These are phyloP conservation scores for Oryza longistaminata DNA, from an alignment of 176 grass and related monocot genomes.

Conservation along the genomic window DNA sequence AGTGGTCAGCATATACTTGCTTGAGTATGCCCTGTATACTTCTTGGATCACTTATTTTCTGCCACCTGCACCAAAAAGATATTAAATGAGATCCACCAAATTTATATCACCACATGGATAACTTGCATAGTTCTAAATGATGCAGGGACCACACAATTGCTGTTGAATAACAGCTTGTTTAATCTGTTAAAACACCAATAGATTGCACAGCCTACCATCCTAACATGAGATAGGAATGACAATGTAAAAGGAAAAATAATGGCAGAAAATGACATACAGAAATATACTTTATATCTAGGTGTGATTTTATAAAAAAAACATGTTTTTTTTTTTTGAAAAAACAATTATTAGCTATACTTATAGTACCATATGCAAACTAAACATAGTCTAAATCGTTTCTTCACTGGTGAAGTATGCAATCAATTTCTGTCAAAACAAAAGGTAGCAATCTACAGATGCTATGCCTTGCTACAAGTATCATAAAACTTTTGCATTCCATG, in stretches of 20 bases:
- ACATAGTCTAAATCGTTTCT: not conserved
- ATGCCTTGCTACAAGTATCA: not conserved
- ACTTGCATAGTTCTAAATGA: constrained; percentile 3
- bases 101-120: constrained; percentile 16
- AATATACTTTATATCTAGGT: not conserved
- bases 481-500: not conserved
- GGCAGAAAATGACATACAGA: not conserved
- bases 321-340: not conserved
- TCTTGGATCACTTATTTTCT: constrained; percentile 85
- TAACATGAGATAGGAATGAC: not conserved
- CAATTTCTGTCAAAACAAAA: not conserved
- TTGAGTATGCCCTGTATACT: constrained; percentile 82
- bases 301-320: constrained; percentile 1
- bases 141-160: not conserved
- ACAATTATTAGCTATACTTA: not conserved
- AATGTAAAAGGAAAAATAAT: not conserved
- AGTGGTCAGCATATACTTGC: constrained; percentile 96
- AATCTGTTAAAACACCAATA: not conserved
- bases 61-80: constrained; percentile 66
- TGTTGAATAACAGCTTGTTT: not conserved
- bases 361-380: not conserved
- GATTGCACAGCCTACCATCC: not conserved
- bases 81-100: constrained; percentile 8
- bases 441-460: not conserved
- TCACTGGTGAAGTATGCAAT: not conserved